These are phyloP conservation scores for Phytophthora sojae DNA, from an alignment of 352 stramenopile species.

Conservation along the genomic window DNA sequence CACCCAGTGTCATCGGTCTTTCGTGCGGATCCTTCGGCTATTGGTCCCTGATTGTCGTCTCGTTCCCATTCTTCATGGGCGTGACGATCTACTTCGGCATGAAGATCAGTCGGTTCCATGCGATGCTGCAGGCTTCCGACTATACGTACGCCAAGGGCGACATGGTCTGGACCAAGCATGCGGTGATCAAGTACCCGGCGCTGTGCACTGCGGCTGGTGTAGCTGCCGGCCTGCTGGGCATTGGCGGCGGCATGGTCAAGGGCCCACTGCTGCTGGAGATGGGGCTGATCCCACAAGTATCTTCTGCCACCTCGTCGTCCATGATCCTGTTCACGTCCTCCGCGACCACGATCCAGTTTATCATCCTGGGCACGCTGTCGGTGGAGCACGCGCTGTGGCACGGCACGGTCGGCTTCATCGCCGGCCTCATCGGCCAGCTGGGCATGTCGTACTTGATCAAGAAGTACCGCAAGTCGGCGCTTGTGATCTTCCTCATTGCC, in stretches of 20 bases:
- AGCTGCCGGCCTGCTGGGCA: slow-evolving; percentile 81
- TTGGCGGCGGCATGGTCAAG: slow-evolving; percentile 93
- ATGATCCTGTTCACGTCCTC: slow-evolving; percentile 96
- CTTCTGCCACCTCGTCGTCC: slow-evolving; percentile 88
- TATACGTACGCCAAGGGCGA: slow-evolving; percentile 97
- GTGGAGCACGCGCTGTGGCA: slow-evolving; percentile 93
- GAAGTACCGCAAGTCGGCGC: slow-evolving; percentile 88
- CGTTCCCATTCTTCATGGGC: slow-evolving; percentile 76
- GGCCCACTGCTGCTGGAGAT: slow-evolving; percentile 92
- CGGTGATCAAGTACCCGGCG: slow-evolving; percentile 87
- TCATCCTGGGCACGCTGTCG: slow-evolving; percentile 93
- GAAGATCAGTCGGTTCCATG: slow-evolving; percentile 72
- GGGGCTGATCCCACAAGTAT: slow-evolving; percentile 87
- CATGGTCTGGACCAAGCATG: slow-evolving; percentile 93
- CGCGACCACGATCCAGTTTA: slow-evolving; percentile 95
- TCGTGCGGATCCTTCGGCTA: slow-evolving; percentile 73
- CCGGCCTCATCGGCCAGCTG: slow-evolving; percentile 92
- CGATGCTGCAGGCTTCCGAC: slow-evolving; percentile 64
- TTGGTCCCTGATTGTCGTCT: slow-evolving; percentile 65
- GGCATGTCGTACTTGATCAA: slow-evolving; percentile 93
- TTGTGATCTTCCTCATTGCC: slow-evolving; percentile 83
- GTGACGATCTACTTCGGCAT: slow-evolving; percentile 81
- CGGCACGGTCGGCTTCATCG: slow-evolving; percentile 92
- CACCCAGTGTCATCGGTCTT: slow-evolving; percentile 76
- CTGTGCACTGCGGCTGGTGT: slow-evolving; percentile 78